A percentile compares a stretch with the other conserved stretches of the same genome.
Evolutionary conservation across 164 flowering plant species (phyloP).

Genomic region (Nymphaea thermarum): DNA sequence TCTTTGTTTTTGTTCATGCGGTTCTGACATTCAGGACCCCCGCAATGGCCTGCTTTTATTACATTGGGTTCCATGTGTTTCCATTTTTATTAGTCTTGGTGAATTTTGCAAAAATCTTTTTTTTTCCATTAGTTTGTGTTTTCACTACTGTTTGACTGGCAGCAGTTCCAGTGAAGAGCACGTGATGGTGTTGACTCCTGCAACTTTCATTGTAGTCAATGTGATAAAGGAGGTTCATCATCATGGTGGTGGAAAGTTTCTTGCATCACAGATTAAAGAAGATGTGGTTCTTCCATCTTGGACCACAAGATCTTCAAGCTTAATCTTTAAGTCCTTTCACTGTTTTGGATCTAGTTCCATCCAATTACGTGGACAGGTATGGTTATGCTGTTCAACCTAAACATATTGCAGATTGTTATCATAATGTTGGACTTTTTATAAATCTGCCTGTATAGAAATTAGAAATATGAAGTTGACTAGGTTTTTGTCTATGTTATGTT

Average conservation of each 20-base stretch:
- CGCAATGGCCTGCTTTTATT: too few relatives aligned
- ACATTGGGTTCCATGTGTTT: too few relatives aligned
- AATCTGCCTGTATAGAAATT: too few relatives aligned
- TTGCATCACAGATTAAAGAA: background rate
- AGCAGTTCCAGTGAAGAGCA: slow-evolving; percentile 21
- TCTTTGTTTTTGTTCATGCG: too few relatives aligned
- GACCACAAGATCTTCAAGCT: slow-evolving; percentile 20
- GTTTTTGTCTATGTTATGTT: too few relatives aligned
- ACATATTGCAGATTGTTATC: too few relatives aligned
- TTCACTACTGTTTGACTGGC: background rate
- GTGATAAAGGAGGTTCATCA: slow-evolving; percentile 20
- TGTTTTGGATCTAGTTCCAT: slow-evolving; percentile 16
- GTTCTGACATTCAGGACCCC: too few relatives aligned
- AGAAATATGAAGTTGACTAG: too few relatives aligned
- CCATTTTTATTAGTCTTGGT: too few relatives aligned
- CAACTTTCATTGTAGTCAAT: slow-evolving; percentile 44
- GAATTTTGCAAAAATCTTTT: too few relatives aligned
- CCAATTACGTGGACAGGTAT: slow-evolving; percentile 52
- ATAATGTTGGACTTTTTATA: too few relatives aligned
- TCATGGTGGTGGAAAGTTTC: slow-evolving; percentile 7
- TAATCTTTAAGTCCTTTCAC: slow-evolving; percentile 31
- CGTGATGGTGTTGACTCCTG: slow-evolving; percentile 45
- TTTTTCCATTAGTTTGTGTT: background rate
- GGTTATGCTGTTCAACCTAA: background rate
- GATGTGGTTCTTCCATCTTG: background rate